phyloP scores from a whole-genome alignment of 1,284 basidiomycete species.

The Marasmius oreades region DNA sequence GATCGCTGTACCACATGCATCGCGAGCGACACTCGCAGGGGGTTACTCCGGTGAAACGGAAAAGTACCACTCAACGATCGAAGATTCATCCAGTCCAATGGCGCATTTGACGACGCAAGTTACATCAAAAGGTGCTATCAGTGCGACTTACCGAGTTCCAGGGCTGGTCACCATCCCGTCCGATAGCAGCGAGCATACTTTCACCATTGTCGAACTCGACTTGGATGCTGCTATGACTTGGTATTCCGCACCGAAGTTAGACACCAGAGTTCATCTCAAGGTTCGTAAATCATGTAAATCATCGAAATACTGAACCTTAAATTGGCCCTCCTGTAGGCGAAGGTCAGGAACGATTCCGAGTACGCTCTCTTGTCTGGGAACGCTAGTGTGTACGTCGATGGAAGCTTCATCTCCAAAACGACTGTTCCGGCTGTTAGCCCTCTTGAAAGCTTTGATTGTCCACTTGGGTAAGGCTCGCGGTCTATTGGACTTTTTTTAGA shows the following conservation, averaged over 20 bases:
- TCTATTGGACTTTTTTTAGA: background rate
- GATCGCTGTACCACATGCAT: background rate
- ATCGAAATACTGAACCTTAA: background rate
- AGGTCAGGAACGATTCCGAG: slow-evolving; percentile 29
- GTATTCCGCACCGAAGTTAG: slow-evolving; percentile 32
- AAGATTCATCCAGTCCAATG: slow-evolving; percentile 7
- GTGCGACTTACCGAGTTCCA: slow-evolving; percentile 30
- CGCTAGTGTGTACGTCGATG: slow-evolving; percentile 36
- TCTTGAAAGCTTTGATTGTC: slow-evolving; percentile 32
- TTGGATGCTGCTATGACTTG: slow-evolving; percentile 31
- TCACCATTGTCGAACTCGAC: slow-evolving; percentile 29
- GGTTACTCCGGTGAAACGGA: background rate
- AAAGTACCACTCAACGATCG: background rate
- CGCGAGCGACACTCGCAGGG: background rate
- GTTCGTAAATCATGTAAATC: slow-evolving; percentile 15
- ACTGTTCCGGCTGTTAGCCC: slow-evolving; percentile 30
- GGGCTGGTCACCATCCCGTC: slow-evolving; percentile 30
- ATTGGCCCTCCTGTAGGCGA: no score
- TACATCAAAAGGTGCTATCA: slow-evolving; percentile 23
- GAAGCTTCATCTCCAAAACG: slow-evolving; percentile 33
- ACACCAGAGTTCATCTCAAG: slow-evolving; percentile 26
- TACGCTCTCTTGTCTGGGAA: slow-evolving; percentile 32
- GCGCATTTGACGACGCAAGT: slow-evolving; percentile 6
- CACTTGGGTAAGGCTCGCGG: slow-evolving; percentile 29
- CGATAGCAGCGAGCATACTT: slow-evolving; percentile 27